A percentile compares a stretch with the other conserved stretches of the same genome.
phyloP scores from a whole-genome alignment of 2,329 filamentous ascomycete genomes.

The Chalaropsis thielavioides region DNA sequence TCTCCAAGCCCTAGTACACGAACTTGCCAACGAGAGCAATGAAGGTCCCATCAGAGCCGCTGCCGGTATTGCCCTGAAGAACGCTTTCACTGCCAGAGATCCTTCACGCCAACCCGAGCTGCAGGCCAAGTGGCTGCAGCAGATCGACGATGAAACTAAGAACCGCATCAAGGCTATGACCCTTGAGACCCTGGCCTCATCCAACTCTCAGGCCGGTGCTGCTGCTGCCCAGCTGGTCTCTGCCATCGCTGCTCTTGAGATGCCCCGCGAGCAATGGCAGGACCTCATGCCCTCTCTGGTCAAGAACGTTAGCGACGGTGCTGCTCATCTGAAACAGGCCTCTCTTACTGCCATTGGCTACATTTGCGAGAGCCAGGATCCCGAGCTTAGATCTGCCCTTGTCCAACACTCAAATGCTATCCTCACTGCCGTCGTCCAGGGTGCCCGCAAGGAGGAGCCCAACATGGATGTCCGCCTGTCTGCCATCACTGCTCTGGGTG shows the following conservation, averaged over 20 bases:
- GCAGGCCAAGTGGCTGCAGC: slow-evolving; percentile 82
- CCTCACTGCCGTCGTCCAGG: slow-evolving; percentile 91
- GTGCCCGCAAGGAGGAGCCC: slow-evolving; percentile 87
- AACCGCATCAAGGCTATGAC: slow-evolving; percentile 75
- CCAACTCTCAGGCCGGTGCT: slow-evolving; percentile 68
- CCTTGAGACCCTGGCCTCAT: slow-evolving; percentile 71
- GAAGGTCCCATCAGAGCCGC: slow-evolving; percentile 77
- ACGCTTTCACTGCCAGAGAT: slow-evolving; percentile 92
- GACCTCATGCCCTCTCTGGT: slow-evolving; percentile 83
- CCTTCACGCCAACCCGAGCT: slow-evolving; percentile 73
- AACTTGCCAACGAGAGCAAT: slow-evolving; percentile 81
- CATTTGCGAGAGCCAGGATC: slow-evolving; percentile 90
- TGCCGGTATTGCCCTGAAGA: slow-evolving; percentile 92
- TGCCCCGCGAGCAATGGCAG: slow-evolving; percentile 83
- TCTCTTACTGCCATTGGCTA: slow-evolving; percentile 95
- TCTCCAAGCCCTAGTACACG: slow-evolving; percentile 79
- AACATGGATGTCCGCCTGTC: slow-evolving; percentile 83
- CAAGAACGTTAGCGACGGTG: slow-evolving; percentile 78
- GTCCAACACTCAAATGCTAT: slow-evolving; percentile 91
- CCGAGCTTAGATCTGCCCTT: slow-evolving; percentile 67
- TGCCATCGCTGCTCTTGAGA: slow-evolving; percentile 84
- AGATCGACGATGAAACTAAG: slow-evolving; percentile 71
- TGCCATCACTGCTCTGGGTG: slow-evolving; percentile 83
- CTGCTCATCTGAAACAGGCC: slow-evolving; percentile 80
- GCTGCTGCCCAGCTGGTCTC: slow-evolving; percentile 91